Percentiles rank a stretch among this genome's conserved stretches.
These are phyloP conservation scores for Dendryphion nanum DNA, from an alignment of 2,329 filamentous ascomycete species.

Conservation along the genomic window DNA sequence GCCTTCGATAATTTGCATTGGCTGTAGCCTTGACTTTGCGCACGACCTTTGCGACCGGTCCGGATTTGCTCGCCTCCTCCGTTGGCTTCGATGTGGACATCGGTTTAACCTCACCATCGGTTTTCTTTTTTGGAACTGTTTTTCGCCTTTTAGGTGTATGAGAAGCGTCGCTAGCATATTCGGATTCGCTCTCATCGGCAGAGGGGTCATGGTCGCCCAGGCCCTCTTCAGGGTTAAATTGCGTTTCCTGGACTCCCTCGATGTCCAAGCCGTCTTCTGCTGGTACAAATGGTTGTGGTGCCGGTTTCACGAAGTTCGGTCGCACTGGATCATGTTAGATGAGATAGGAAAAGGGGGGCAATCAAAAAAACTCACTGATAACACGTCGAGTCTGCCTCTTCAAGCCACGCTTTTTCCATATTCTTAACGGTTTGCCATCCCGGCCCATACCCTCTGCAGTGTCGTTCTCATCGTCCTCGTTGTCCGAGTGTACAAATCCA, in stretches of 20 bases:
- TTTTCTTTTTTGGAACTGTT: slow-evolving; percentile 19
- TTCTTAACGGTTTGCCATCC: slow-evolving; percentile 59
- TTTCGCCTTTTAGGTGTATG: slow-evolving; percentile 31
- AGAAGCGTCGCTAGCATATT: slow-evolving; percentile 43
- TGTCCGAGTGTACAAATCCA: slow-evolving; percentile 54
- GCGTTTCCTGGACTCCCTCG: slow-evolving; percentile 9
- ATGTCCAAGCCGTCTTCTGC: slow-evolving; percentile 4
- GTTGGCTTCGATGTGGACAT: slow-evolving; percentile 8
- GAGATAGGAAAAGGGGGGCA: neutral
- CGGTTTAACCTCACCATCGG: neutral
- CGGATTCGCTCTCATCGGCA: slow-evolving; percentile 37
- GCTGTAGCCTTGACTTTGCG: slow-evolving; percentile 47
- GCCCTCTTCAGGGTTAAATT: slow-evolving; percentile 20
- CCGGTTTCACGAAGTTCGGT: slow-evolving; percentile 39
- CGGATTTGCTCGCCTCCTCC: slow-evolving; percentile 17
- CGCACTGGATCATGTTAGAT: slow-evolving; percentile 36
- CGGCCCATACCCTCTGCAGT: slow-evolving; percentile 41
- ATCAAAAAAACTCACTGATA: slow-evolving; percentile 49
- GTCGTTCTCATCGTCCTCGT: slow-evolving; percentile 56
- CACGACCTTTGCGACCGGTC: slow-evolving; percentile 37
- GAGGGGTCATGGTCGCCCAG: slow-evolving; percentile 38
- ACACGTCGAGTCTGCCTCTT: slow-evolving; percentile 72
- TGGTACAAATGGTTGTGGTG: slow-evolving; percentile 33
- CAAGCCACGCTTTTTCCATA: slow-evolving; percentile 80
- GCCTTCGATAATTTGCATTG: slow-evolving; percentile 48